Evolutionary conservation across 2,329 filamentous ascomycete genomes (phyloP).

Genomic region (Teratosphaeria destructans): DNA sequence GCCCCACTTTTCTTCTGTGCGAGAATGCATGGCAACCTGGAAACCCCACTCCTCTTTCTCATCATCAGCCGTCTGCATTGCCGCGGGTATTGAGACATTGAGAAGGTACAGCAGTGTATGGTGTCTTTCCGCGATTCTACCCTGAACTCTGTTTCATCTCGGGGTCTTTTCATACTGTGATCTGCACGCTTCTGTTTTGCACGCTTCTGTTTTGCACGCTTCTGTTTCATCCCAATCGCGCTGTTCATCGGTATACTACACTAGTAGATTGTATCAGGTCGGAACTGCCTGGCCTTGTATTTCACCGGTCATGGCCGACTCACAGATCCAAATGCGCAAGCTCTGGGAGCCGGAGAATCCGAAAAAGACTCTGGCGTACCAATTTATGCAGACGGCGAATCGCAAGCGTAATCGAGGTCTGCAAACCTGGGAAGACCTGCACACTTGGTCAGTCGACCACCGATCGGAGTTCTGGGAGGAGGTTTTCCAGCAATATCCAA

Average conservation of each 20-base stretch:
- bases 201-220: too few relatives aligned
- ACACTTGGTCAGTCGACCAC: constrained; percentile 55
- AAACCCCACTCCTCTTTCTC: too few relatives aligned
- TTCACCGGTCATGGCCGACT: constrained; percentile 8
- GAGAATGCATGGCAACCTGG: too few relatives aligned
- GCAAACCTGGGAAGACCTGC: constrained; percentile 59
- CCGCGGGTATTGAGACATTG: neutral
- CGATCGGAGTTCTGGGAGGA: constrained; percentile 56
- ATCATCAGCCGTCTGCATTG: neutral
- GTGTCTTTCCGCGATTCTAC: neutral
- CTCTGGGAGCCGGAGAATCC: constrained; percentile 35
- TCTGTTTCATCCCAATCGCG: too few relatives aligned
- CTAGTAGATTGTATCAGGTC: neutral
- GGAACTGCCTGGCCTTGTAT: neutral
- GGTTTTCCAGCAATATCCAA: constrained; percentile 48
- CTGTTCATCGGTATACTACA: too few relatives aligned
- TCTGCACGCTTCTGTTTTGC: too few relatives aligned
- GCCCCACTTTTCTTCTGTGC: neutral
- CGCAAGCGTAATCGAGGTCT: constrained; percentile 45
- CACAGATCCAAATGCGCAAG: constrained; percentile 28
- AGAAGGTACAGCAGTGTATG: too few relatives aligned
- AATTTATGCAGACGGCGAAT: constrained; percentile 58
- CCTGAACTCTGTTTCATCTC: neutral
- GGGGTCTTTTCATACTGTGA: too few relatives aligned
- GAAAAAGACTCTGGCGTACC: constrained; percentile 49